Conservation (phyloP, 225 moss, liverwort and hornwort genomes). For the Pseudisothecium myosuroides region DNA sequence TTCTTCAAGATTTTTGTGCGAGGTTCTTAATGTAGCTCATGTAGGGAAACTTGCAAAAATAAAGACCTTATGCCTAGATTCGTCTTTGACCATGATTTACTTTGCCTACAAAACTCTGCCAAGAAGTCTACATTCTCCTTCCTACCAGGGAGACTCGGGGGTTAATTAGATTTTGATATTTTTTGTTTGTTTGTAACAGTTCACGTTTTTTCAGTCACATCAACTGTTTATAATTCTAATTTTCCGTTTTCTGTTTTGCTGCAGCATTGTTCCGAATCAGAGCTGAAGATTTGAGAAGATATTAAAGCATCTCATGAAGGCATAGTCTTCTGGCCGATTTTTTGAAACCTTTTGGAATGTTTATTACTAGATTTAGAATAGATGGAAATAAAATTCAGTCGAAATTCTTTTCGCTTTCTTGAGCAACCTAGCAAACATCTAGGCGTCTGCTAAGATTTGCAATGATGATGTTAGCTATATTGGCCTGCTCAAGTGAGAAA, state of each 20-base stretch:
- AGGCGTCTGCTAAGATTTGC: neutral
- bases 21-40: neutral
- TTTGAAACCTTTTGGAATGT: constrained; percentile 3
- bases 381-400: constrained; percentile 16
- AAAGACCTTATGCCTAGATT: neutral
- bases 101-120: neutral
- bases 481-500: neutral
- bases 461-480: neutral
- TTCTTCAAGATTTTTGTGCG: neutral
- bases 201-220: neutral
- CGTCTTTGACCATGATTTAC: neutral
- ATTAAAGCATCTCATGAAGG: neutral
- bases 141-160: neutral
- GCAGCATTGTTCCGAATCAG: constrained; percentile 1
- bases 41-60: too few species aligned
- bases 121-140: neutral
- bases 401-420: constrained; percentile 2
- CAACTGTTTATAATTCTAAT: neutral
- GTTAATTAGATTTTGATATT: neutral
- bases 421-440: neutral
- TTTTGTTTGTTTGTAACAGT: neutral
- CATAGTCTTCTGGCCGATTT: constrained; percentile 3
- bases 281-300: constrained; percentile 18
- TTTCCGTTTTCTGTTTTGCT: neutral
- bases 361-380: neutral